Percentiles rank a stretch among this genome's conserved stretches.
Conservation (phyloP, 805 yeast species). For the Cyberlindnera mrakii region DNA sequence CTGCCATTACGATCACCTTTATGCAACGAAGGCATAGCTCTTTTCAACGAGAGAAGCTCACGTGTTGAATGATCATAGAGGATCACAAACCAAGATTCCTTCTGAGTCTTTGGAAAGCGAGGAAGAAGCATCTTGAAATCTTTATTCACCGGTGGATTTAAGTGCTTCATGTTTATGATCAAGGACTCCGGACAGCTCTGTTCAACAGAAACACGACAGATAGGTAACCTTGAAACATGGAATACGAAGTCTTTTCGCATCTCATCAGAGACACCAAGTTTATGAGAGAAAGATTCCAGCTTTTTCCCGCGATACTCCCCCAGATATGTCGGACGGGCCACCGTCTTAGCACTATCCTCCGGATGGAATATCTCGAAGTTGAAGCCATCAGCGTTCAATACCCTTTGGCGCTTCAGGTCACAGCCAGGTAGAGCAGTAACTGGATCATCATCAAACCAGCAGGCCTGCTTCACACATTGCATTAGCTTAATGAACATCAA, state of each 20-base stretch:
- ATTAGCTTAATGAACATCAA: constrained; percentile 58
- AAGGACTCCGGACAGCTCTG: constrained; percentile 35
- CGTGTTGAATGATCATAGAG: constrained; percentile 42
- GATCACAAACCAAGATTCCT: constrained; percentile 89
- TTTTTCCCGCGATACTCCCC: constrained; percentile 31
- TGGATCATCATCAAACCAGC: constrained; percentile 80
- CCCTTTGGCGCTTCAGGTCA: constrained; percentile 16
- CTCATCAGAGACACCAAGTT: constrained; percentile 36
- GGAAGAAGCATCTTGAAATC: constrained; percentile 73
- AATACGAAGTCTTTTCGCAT: constrained; percentile 43
- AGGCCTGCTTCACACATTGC: constrained; percentile 85
- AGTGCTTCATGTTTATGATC: constrained; percentile 45
- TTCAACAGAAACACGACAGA: constrained; percentile 37
- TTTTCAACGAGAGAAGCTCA: constrained; percentile 60
- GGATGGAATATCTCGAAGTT: constrained; percentile 5
- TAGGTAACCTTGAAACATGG: constrained; percentile 56
- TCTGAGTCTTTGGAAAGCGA: constrained; percentile 82
- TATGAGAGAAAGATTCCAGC: constrained; percentile 25
- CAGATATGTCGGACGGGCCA: constrained; percentile 8
- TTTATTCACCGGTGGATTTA: constrained; percentile 36
- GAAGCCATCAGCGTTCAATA: constrained; percentile 16
- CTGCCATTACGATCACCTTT: constrained; percentile 23
- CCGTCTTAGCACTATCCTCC: not conserved
- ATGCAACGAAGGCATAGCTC: constrained; percentile 57
- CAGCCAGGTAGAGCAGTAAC: constrained; percentile 30